Base-by-base conservation (phyloP, 768 basidiomycete genomes). In the Termitomyces sp. region DNA sequence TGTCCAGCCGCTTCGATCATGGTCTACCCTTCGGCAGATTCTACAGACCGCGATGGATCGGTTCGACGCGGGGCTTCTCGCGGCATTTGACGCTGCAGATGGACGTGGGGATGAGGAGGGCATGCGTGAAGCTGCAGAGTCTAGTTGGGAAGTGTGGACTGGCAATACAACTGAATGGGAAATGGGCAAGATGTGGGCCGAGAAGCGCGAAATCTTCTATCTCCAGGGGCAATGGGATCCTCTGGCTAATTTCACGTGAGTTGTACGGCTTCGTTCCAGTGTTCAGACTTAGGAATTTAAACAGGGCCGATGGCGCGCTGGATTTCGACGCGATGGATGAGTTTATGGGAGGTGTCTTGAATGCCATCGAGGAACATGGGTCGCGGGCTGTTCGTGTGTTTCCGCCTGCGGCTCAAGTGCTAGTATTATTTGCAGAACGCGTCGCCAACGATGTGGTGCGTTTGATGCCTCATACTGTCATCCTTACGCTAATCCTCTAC, bases 151-250 rank as follows among this genome's bases (percentile, higher is more conserved):
- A 61, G 84, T 97, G 0, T 90, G 88, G 82, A 58, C 59, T 12
- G 61, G 61, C 15, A 30, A 63, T 15, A 58, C 60, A 13, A 70
- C 76, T 12, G 89, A 93, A 58, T 95, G 92, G 92, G 95, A 96
- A 72, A 86, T 97, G 78, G 92, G 92, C 0, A 88, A 93, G 63
- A 88, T 95, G 18, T 99, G 96, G 93, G 87, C 91, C 1, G 95
- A 99, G 73, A 95, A 96, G 76, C 77, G 90, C 47, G 95, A 96
- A 70, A 86, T 98, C 22, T 94, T 98, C 65, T 98, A 96, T 71
- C 89, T 94, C 62, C 83, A 84, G 58, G 85, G 82, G 7, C 79
- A 81, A 50, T 95, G 92, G 88, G 81, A 89, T 61, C 83, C 95
- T 0, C 69, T 89, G 55, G 86, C 88, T 60, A 99, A 98, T 72